Evolutionary conservation across 148 eudicot genomes (phyloP).

Genomic region (Rheum nobile): DNA sequence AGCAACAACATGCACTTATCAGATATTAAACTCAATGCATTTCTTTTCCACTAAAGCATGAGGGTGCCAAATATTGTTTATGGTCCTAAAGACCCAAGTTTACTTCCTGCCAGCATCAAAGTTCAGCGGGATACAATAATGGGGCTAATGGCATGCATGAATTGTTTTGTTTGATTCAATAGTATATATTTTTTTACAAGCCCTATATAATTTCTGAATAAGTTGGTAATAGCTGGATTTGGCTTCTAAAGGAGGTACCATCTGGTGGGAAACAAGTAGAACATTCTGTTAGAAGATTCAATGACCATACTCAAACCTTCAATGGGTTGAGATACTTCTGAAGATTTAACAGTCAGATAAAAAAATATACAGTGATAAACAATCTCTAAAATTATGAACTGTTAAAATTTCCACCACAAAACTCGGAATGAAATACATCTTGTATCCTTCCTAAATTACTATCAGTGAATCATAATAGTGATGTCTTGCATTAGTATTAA

Average conservation of each 20-base stretch:
- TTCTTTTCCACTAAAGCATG: background rate
- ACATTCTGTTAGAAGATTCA: background rate
- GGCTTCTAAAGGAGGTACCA: background rate
- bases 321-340: background rate
- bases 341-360: background rate
- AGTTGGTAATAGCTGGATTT: background rate
- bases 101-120: background rate
- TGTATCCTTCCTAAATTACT: background rate
- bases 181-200: background rate
- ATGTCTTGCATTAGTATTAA: background rate
- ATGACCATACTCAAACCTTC: background rate
- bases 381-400: background rate
- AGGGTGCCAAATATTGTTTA: background rate
- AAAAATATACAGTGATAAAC: background rate
- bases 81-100: background rate
- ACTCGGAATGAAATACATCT: background rate
- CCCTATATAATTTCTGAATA: background rate
- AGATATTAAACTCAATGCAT: background rate
- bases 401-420: background rate
- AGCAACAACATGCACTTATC: too few relatives aligned
- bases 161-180: background rate
- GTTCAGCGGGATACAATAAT: background rate
- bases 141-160: background rate
- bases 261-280: background rate
- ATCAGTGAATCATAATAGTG: background rate